Evolutionary conservation across 2,329 filamentous ascomycete species (phyloP).

Genomic region (Hypoxylon sp.): DNA sequence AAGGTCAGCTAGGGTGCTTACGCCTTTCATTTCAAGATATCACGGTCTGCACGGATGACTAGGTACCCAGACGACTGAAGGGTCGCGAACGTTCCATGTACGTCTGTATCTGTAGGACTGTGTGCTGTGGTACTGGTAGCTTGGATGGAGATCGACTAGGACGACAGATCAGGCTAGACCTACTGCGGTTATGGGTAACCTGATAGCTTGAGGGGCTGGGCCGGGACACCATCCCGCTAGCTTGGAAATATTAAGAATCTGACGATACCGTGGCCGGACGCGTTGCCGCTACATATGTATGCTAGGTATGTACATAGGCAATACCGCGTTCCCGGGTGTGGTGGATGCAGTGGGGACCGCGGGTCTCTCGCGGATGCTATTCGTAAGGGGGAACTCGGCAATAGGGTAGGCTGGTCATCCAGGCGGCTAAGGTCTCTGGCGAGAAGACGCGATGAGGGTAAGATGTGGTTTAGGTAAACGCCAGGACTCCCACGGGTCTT

Average conservation of each 20-base stretch:
- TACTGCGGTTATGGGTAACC: not conserved
- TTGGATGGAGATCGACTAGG: constrained; percentile 17
- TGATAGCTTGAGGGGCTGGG: no score
- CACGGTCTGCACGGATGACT: not conserved
- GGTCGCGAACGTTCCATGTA: no score
- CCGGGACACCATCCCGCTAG: constrained; percentile 15
- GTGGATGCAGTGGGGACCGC: constrained; percentile 18
- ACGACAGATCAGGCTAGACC: constrained; percentile 19
- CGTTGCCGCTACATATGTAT: not conserved
- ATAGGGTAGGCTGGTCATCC: constrained; percentile 7
- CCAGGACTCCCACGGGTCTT: not conserved
- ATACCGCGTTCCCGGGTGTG: constrained; percentile 20
- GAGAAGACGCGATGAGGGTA: not conserved
- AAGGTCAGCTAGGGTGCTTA: not conserved
- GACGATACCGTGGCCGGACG: constrained; percentile 13
- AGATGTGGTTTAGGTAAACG: not conserved
- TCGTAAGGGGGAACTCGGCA: constrained; percentile 5
- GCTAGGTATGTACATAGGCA: no score
- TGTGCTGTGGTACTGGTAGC: not conserved
- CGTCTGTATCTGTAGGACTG: constrained; percentile 2
- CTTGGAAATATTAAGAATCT: constrained; percentile 28
- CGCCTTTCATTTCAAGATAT: not conserved
- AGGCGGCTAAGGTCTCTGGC: not conserved
- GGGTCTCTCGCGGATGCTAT: constrained; percentile 17
- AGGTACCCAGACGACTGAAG: constrained; percentile 1